Conservation (phyloP, 1,139 yeast genomes). For the Pichia sp. region DNA sequence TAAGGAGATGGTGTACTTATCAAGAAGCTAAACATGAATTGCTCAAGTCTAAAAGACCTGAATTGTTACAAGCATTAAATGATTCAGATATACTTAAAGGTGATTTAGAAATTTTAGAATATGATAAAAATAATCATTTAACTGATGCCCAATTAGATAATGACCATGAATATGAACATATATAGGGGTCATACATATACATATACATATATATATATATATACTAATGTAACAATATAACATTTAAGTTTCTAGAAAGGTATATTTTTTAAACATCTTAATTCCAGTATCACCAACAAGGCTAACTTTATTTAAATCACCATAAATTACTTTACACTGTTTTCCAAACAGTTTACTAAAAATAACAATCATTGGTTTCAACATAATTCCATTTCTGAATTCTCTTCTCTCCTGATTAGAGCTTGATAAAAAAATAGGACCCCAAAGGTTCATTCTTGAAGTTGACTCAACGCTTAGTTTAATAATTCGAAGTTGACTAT, state of each 20-base stretch:
- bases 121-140: slow-evolving; percentile 22
- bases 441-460: slow-evolving; percentile 3
- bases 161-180: slow-evolving; percentile 24
- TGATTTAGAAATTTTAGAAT: slow-evolving; percentile 16
- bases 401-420: neutral
- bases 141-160: slow-evolving; percentile 24
- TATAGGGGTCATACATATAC: neutral
- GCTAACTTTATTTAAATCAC: neutral
- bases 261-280: slow-evolving; percentile 4
- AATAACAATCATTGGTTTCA: slow-evolving; percentile 6
- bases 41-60: slow-evolving; percentile 55
- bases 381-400: neutral
- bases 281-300: slow-evolving; percentile 6
- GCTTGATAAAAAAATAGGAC: neutral
- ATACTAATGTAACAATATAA: too few species aligned
- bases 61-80: slow-evolving; percentile 59
- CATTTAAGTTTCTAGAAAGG: too few species aligned
- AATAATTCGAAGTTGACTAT: slow-evolving; percentile 4
- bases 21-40: slow-evolving; percentile 67
- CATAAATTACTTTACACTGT: slow-evolving; percentile 4
- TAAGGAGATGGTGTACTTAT: slow-evolving; percentile 70
- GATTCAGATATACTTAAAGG: slow-evolving; percentile 43
- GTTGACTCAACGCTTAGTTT: slow-evolving; percentile 9
- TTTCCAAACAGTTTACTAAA: slow-evolving; percentile 6
- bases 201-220: too few species aligned